Base-by-base conservation (phyloP, 2,329 filamentous ascomycete genomes). In the Bimuria novae-zelandiae region DNA sequence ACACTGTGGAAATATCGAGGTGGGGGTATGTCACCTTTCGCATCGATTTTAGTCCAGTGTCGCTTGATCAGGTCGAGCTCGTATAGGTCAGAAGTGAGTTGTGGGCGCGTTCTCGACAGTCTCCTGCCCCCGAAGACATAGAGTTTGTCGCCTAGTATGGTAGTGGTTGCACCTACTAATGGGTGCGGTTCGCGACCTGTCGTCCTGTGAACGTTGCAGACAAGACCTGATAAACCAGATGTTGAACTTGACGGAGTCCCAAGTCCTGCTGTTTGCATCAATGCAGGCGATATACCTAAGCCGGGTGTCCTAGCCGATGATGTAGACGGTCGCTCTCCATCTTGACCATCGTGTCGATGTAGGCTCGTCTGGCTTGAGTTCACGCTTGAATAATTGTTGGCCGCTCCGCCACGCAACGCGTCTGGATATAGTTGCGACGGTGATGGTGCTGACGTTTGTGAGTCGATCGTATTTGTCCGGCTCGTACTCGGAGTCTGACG, bases 1-100 rank as follows among this genome's bases (percentile, higher is more conserved):
- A 97, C 89, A 59, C 92, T 97, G 78, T 99, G 94, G 62, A 99
- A 99, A 72, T 99, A 99, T 56, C 94, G 85, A 7, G 94, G 91
- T 1, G 92, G 89, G 1, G 94, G 94, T 32, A 95, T 79, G 65
- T 97, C 92, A 39, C 94, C 94, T 23, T 80, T 82, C 0, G 90
- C 87, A 48, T 96, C 90, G 21, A 97, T 73, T 71, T 92, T 97
- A 11, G 88, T 91, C 94, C 94, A 99, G 75, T 97, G 92, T 52
- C 94, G 84, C 49, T 88, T 84, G 57, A 97, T 89, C 40, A 99
- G 81, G 72, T 99, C 93, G 51, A 99, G 79, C 72, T 97, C 93
- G 74, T 96, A 97, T 54, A 99, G 79, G 67, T 97, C 91, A 5
- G 92, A 88, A 0, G 92, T 97, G 56, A 99, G 78, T 45, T 90